Conservation (phyloP, 192 early-diverging fungal genomes). For the Thamnidium elegans region DNA sequence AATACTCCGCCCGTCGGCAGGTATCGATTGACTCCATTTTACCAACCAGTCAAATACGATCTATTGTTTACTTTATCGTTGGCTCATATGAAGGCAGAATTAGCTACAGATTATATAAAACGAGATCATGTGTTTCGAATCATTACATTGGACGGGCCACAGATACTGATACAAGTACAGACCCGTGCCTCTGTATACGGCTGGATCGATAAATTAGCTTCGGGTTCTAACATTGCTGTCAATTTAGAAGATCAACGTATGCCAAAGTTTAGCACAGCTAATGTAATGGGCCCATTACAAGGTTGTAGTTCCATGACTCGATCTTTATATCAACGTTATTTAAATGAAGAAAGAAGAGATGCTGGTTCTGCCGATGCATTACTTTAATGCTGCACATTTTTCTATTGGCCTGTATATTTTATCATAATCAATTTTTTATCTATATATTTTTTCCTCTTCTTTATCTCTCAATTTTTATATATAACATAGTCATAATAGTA, state of each 20-base stretch:
- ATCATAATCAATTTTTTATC: neutral
- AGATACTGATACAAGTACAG: slow-evolving; percentile 13
- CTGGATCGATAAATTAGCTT: slow-evolving; percentile 24
- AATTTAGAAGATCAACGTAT: slow-evolving; percentile 4
- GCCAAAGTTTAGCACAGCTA: neutral
- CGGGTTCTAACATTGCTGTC: slow-evolving; percentile 12
- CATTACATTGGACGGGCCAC: slow-evolving; percentile 6
- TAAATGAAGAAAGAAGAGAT: neutral
- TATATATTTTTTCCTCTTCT: neutral
- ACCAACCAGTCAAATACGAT: neutral
- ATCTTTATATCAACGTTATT: too few species aligned
- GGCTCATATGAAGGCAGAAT: neutral
- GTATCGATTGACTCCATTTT: neutral
- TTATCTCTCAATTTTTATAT: too few species aligned
- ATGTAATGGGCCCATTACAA: too few species aligned
- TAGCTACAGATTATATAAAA: slow-evolving; percentile 22
- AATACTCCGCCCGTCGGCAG: neutral
- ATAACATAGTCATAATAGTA: too few species aligned
- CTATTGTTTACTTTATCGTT: neutral
- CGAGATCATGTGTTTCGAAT: slow-evolving; percentile 12
- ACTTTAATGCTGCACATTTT: neutral
- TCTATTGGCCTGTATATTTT: slow-evolving; percentile 1
- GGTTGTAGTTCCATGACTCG: too few species aligned
- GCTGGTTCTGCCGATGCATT: neutral
- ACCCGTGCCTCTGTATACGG: slow-evolving; percentile 5